Percentiles rank a stretch among this genome's conserved stretches.
Evolutionary conservation across 805 yeast genomes (phyloP).

Genomic region (Lachancea mirantina): DNA sequence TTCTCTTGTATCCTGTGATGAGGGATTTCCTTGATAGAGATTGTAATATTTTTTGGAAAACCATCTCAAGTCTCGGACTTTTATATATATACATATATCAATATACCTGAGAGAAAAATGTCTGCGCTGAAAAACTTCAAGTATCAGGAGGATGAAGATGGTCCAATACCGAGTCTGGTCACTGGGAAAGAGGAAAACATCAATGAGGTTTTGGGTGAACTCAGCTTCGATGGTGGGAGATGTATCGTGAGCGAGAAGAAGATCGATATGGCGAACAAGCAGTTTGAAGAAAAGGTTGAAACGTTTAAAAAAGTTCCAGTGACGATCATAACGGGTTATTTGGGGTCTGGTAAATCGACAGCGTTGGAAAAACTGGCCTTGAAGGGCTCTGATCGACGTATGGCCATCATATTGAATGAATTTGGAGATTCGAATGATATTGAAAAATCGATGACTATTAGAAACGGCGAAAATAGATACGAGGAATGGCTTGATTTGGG

Average conservation of each 20-base stretch:
- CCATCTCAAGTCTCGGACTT: too few relatives aligned
- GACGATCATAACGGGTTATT: slow-evolving; percentile 87
- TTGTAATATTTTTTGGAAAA: too few relatives aligned
- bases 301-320: slow-evolving; percentile 59
- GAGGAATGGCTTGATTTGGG: slow-evolving; percentile 96
- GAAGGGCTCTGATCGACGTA: slow-evolving; percentile 53
- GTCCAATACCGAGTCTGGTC: slow-evolving; percentile 27
- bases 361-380: slow-evolving; percentile 66
- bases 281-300: slow-evolving; percentile 10
- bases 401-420: slow-evolving; percentile 89
- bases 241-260: slow-evolving; percentile 26
- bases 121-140: slow-evolving; percentile 27
- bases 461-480: slow-evolving; percentile 42
- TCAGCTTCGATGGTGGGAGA: slow-evolving; percentile 24
- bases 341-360: slow-evolving; percentile 93
- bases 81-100: too few relatives aligned
- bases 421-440: slow-evolving; percentile 87
- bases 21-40: too few relatives aligned
- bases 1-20: too few relatives aligned
- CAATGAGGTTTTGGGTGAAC: slow-evolving; percentile 17
- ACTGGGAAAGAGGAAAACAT: slow-evolving; percentile 26
- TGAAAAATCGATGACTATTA: slow-evolving; percentile 76
- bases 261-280: slow-evolving; percentile 25
- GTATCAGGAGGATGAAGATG: slow-evolving; percentile 28
- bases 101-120: slow-evolving; percentile 13